These are phyloP conservation scores for Singerocomus inundabilis DNA, from an alignment of 1,284 basidiomycete genomes.

Conservation along the genomic window DNA sequence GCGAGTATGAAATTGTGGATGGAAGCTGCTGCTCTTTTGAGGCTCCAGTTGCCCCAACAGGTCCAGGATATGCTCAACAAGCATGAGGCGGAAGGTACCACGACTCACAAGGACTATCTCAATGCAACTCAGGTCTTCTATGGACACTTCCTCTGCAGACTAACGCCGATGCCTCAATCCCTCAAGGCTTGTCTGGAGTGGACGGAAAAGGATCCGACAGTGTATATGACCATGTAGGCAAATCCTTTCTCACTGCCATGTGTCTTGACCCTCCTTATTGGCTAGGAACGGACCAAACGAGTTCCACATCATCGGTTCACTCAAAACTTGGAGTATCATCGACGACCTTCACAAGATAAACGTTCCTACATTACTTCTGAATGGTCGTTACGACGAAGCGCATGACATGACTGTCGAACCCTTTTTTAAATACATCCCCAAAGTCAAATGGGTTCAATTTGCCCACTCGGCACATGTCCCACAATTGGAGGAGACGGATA, in stretches of 20 bases:
- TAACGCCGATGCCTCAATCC: constrained; percentile 44
- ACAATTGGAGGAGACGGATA: constrained; percentile 46
- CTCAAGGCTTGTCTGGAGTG: constrained; percentile 28
- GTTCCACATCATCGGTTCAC: constrained; percentile 46
- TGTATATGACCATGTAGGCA: constrained; percentile 46
- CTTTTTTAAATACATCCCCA: constrained; percentile 44
- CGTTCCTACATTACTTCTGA: constrained; percentile 50
- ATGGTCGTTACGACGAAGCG: constrained; percentile 50
- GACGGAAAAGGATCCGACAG: constrained; percentile 46
- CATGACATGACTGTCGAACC: constrained; percentile 44
- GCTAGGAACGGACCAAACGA: constrained; percentile 52
- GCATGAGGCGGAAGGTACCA: constrained; percentile 49
- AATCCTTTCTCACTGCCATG: neutral
- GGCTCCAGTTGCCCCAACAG: constrained; percentile 40
- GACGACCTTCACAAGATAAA: constrained; percentile 44
- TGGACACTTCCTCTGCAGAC: constrained; percentile 42
- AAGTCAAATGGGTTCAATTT: constrained; percentile 50
- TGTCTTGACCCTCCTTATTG: neutral
- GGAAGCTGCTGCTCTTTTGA: constrained; percentile 34
- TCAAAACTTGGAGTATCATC: constrained; percentile 50
- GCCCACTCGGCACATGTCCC: constrained; percentile 45
- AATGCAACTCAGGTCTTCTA: constrained; percentile 46
- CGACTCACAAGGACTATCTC: constrained; percentile 44
- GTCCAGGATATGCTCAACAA: constrained; percentile 43
- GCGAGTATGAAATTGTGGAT: constrained; percentile 42